phyloP scores from a whole-genome alignment of 495 filamentous ascomycete species.

The Neohortaea acidophila region DNA sequence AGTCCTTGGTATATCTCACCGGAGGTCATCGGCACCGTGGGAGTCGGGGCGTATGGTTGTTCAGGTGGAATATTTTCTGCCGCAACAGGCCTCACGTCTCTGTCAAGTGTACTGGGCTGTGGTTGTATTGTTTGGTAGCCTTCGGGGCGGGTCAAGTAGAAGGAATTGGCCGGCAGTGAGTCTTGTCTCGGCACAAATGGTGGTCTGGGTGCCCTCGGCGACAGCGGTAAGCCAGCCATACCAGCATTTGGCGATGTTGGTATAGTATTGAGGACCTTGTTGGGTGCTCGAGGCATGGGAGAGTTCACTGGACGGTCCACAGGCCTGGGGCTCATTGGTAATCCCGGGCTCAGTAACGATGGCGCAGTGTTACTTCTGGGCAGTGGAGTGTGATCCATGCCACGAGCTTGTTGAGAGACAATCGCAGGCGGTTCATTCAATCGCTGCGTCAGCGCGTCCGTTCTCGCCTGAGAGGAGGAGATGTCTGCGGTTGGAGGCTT shows the following conservation, averaged over 20 bases:
- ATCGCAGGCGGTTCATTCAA: conserved; percentile 6
- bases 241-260: conserved; percentile 46
- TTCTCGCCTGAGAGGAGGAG: no score
- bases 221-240: conserved; percentile 46
- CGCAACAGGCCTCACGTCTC: conserved; percentile 9
- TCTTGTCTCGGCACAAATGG: no score
- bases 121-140: conserved; percentile 14
- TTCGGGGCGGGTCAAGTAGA: conserved; percentile 25
- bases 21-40: conserved; percentile 13
- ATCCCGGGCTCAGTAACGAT: conserved; percentile 64
- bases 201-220: conserved; percentile 53
- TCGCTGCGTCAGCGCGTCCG: conserved; percentile 5
- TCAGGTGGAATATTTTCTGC: no score
- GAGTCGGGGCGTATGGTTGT: no score
- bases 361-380: conserved; percentile 30
- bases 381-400: conserved; percentile 22
- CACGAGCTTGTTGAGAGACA: conserved; percentile 12
- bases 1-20: conserved; percentile 49
- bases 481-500: no score
- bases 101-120: conserved; percentile 4
- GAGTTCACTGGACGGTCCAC: conserved; percentile 56
- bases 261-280: conserved; percentile 42
- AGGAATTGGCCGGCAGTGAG: conserved; percentile 41
- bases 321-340: conserved; percentile 83
- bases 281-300: conserved; percentile 50